Conservation (phyloP, 305 asterid genomes). For the Fraxinus xanthoxyloides region DNA sequence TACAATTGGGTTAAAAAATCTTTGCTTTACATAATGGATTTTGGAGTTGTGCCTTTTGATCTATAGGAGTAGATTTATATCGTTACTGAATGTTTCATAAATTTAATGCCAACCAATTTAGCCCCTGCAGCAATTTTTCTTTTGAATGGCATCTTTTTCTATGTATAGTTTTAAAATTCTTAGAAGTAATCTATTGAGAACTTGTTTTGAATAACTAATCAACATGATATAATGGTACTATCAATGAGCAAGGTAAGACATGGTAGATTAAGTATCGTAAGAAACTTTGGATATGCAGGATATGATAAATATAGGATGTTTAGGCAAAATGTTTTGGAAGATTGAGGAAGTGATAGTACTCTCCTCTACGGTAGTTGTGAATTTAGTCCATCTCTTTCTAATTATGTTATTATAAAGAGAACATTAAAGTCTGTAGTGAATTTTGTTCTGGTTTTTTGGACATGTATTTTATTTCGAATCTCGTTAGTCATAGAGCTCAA, state of each 20-base stretch:
- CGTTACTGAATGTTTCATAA: neutral
- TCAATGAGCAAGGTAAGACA: slow-evolving; percentile 78
- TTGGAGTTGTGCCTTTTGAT: neutral
- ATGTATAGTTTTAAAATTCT: neutral
- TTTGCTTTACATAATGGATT: neutral
- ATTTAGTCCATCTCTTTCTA: no score
- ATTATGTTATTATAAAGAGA: no score
- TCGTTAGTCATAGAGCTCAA: no score
- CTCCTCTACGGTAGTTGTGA: no score
- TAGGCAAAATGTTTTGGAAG: no score
- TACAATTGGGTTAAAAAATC: neutral
- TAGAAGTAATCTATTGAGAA: slow-evolving; percentile 1
- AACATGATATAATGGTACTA: slow-evolving; percentile 88
- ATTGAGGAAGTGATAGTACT: no score
- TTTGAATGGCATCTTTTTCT: neutral
- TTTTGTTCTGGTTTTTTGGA: no score
- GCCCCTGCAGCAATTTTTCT: neutral
- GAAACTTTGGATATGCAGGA: slow-evolving; percentile 35
- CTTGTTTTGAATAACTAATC: slow-evolving; percentile 27
- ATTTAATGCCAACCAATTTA: neutral
- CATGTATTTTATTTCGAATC: no score
- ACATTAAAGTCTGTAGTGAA: no score
- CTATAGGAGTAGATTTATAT: neutral
- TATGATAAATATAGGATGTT: no score
- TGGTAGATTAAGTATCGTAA: slow-evolving; percentile 83